phyloP scores from a whole-genome alignment of 129 eudicot species.

The Centaurea solstitialis region DNA sequence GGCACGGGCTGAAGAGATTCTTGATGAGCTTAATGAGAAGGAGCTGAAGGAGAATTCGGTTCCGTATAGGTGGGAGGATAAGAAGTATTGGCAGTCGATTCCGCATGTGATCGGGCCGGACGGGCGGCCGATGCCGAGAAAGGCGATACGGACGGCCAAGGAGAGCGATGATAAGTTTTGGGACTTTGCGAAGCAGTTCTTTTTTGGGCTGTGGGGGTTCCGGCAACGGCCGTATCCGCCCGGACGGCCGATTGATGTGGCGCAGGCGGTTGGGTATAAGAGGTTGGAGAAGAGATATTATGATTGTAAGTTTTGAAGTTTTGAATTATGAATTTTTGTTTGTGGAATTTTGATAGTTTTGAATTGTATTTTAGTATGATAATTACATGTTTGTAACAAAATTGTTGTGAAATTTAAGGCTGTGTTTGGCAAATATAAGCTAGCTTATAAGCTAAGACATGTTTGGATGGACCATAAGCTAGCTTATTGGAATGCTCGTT shows the following conservation, averaged over 20 bases:
- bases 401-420: background rate
- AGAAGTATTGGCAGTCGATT: conserved; percentile 61
- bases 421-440: too few species aligned
- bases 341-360: background rate
- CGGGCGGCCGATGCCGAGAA: conserved; percentile 91
- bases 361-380: background rate
- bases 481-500: too few species aligned
- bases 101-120: conserved; percentile 86
- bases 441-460: too few species aligned
- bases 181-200: conserved; percentile 90
- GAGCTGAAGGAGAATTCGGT: conserved; percentile 59
- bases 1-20: conserved; percentile 53
- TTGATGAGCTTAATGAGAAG: conserved; percentile 60
- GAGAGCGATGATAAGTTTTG: conserved; percentile 82
- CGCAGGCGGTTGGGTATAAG: conserved; percentile 91
- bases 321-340: background rate
- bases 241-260: conserved; percentile 86
- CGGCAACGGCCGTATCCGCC: conserved; percentile 87
- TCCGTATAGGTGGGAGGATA: conserved; percentile 58
- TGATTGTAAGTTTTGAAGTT: conserved; percentile 66
- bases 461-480: too few species aligned
- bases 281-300: conserved; percentile 71
- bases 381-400: background rate
- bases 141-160: conserved; percentile 41
- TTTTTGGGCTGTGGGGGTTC: conserved; percentile 94